phyloP scores from a whole-genome alignment of 768 basidiomycete genomes.

The Termitomyces sp. region DNA sequence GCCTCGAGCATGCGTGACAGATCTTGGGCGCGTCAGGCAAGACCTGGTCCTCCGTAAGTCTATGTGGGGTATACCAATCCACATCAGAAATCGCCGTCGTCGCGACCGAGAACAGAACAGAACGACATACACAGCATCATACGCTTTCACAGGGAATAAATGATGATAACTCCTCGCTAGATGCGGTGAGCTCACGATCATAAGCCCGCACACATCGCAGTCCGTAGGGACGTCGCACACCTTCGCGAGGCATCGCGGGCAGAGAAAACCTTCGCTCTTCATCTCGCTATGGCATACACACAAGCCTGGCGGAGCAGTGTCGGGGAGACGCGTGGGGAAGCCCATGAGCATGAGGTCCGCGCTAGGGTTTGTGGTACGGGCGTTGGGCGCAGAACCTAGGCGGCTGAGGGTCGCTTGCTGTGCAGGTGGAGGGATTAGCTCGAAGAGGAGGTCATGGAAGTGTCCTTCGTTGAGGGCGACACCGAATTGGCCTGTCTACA shows the following conservation, averaged over 20 bases:
- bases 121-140: conserved; percentile 70
- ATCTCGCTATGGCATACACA: conserved; percentile 94
- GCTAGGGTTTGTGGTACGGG: conserved; percentile 49
- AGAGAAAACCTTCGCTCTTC: conserved; percentile 91
- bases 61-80: conserved; percentile 23
- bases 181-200: conserved; percentile 98
- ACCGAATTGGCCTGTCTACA: conserved; percentile 71
- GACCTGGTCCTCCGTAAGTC: conserved; percentile 38
- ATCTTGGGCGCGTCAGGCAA: conserved; percentile 28
- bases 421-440: conserved; percentile 92
- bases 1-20: conserved; percentile 81
- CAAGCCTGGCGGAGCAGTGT: conserved; percentile 76
- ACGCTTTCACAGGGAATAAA: conserved; percentile 91
- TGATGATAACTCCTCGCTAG: conserved; percentile 95
- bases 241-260: conserved; percentile 90
- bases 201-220: conserved; percentile 94
- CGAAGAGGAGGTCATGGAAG: conserved; percentile 93
- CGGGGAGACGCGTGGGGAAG: conserved; percentile 90
- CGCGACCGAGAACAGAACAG: conserved; percentile 5
- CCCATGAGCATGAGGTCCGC: conserved; percentile 99
- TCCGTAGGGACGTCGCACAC: conserved; percentile 98
- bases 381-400: conserved; percentile 41
- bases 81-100: conserved; percentile 1
- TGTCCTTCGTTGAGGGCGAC: conserved; percentile 99
- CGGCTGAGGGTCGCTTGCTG: conserved; percentile 56